Conservation (phyloP, 2,329 filamentous ascomycete genomes). For the Apiospora sp. region DNA sequence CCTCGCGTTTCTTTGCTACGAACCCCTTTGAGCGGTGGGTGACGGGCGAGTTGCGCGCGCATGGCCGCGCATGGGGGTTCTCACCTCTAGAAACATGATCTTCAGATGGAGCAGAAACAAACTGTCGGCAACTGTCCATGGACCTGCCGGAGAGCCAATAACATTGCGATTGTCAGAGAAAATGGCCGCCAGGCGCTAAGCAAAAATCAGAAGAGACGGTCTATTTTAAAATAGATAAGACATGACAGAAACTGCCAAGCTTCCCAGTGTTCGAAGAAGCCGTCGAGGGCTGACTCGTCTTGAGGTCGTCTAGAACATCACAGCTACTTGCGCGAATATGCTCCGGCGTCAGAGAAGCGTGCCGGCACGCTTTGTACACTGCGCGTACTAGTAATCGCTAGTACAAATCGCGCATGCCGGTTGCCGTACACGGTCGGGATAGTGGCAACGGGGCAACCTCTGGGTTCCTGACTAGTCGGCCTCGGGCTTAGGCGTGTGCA, state of each 20-base stretch:
- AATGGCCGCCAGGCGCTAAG: background rate
- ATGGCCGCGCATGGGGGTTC: constrained; percentile 5
- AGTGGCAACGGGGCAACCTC: background rate
- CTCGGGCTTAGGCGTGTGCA: background rate
- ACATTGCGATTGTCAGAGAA: background rate
- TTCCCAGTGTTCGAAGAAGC: background rate
- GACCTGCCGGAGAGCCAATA: background rate
- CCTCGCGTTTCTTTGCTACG: background rate
- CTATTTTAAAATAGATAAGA: constrained; percentile 34
- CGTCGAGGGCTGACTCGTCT: background rate
- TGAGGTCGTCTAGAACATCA: background rate
- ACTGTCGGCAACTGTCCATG: background rate
- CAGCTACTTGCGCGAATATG: background rate
- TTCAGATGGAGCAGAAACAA: constrained; percentile 22
- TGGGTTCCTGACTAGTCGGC: constrained; percentile 14
- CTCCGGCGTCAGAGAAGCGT: background rate
- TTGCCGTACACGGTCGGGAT: constrained; percentile 12
- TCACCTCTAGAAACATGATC: constrained; percentile 22
- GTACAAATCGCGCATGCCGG: constrained; percentile 8
- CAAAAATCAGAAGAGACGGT: background rate
- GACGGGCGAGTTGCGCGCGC: background rate
- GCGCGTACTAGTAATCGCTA: background rate
- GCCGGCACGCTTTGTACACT: constrained; percentile 1
- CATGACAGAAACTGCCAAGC: constrained; percentile 31
- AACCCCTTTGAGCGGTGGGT: background rate